Base-by-base conservation (phyloP, 768 basidiomycete genomes). In the Suillus brevipes region DNA sequence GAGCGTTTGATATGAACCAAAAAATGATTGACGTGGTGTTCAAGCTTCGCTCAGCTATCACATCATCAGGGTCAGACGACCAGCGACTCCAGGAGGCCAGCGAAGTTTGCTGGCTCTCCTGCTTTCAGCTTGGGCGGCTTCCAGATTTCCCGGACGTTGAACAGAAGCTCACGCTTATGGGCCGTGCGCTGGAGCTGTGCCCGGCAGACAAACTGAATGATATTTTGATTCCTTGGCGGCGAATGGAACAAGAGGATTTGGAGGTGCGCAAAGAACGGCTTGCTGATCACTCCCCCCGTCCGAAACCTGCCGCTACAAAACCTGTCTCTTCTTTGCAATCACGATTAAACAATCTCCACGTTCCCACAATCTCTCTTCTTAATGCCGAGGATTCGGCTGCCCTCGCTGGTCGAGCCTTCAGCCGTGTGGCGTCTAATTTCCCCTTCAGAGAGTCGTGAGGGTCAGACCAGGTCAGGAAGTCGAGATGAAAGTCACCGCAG, bases 51-150 rank as follows among this genome's bases (percentile, higher is more conserved):
- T 66, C 78, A 1, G 71, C 80, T 10, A 25, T 25, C 7, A 37
- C 70, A 7, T 61, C 77, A 1, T 57, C 66, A 14, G 70, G 70
- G 31, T 45, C 71, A 2, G 78, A 80, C n/a, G 81, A 85, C 43
- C 73, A 76, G 16, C 75, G 77, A 64, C 69, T 87, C 36, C 75
- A 78, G 64, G 88, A 91, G 65, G 90, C 90, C 1, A 84, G 83
- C 56, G 90, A 94, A 68, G 89, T 95, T 42, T 93, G 91, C 68
- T 99, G 96, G 96, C 87, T 91, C 31, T 87, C 90, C 3, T 94
- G 92, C 73, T 94, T 89, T 78, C 90, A 93, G 76, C 85, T 99
- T 3, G 96, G 94, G 18, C 85, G 89, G 65, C 91, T 94, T 68
- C 81, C 87, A 8, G 93, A 91, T 70, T 95, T 89, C 71, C 71